Conservation (phyloP, 176 grass and related monocot genomes). For the Ensete glaucum region DNA sequence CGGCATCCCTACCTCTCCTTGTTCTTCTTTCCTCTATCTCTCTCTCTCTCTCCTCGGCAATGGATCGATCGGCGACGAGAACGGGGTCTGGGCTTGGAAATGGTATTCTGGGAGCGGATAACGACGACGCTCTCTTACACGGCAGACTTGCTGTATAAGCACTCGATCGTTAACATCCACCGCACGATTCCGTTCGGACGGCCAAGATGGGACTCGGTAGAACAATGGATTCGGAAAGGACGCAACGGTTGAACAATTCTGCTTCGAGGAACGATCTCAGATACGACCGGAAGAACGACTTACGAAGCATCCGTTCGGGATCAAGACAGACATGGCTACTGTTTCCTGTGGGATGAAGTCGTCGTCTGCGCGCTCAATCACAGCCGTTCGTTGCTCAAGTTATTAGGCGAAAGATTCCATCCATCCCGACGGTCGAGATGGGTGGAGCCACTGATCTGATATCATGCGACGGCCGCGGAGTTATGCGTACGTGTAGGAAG, state of each 20-base stretch:
- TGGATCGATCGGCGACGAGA: not conserved
- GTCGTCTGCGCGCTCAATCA: too few species aligned
- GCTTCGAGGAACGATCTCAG: too few species aligned
- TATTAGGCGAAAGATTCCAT: not conserved
- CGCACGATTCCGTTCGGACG: not conserved
- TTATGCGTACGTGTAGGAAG: not conserved
- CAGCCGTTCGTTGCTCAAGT: not conserved
- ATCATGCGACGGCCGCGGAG: not conserved
- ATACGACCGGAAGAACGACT: not conserved
- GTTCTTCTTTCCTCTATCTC: not conserved
- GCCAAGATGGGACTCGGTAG: not conserved
- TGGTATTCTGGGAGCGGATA: not conserved
- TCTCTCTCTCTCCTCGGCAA: not conserved
- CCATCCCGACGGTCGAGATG: not conserved
- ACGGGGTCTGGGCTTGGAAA: not conserved
- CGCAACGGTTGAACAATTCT: not conserved
- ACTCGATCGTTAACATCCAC: not conserved
- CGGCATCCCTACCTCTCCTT: not conserved
- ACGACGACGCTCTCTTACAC: not conserved
- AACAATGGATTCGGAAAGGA: not conserved
- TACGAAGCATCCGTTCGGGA: not conserved
- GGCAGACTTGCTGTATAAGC: not conserved
- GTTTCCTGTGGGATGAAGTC: too few species aligned
- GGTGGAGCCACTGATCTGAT: not conserved
- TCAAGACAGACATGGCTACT: not conserved